A percentile compares a stretch with the other conserved stretches of the same genome.
Evolutionary conservation across 768 basidiomycete genomes (phyloP).

Genomic region (Amanita subjunquillea): DNA sequence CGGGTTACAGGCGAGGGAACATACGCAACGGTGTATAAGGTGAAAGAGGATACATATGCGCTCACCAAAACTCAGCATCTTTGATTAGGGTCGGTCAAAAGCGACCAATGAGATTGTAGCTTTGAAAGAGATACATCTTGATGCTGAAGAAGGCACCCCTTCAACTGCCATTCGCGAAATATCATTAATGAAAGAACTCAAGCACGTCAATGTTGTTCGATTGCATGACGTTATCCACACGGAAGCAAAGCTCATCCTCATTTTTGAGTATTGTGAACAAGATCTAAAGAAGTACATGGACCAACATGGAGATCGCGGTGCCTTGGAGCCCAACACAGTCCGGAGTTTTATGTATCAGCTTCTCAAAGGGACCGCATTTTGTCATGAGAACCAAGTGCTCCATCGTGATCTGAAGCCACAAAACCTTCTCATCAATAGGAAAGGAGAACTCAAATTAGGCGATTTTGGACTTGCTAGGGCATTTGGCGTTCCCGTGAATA

Average conservation of each 20-base stretch:
- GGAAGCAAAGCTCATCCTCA: slow-evolving; percentile 93
- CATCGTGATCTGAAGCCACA: slow-evolving; percentile 98
- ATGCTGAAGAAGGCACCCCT: slow-evolving; percentile 98
- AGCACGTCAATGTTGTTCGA: slow-evolving; percentile 97
- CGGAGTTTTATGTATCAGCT: slow-evolving; percentile 98
- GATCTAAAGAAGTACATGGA: slow-evolving; percentile 99
- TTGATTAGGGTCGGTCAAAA: slow-evolving; percentile 73
- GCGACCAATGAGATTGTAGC: slow-evolving; percentile 99
- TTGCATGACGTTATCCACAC: slow-evolving; percentile 99
- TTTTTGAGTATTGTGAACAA: slow-evolving; percentile 98
- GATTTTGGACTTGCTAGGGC: slow-evolving; percentile 97
- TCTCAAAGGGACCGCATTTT: slow-evolving; percentile 94
- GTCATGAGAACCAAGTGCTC: slow-evolving; percentile 96
- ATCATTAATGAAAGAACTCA: slow-evolving; percentile 98
- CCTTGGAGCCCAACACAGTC: slow-evolving; percentile 82
- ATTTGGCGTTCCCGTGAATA: slow-evolving; percentile 98
- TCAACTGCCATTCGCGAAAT: slow-evolving; percentile 99
- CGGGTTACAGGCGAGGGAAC: slow-evolving; percentile 78
- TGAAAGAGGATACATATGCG: slow-evolving; percentile 15
- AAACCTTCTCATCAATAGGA: slow-evolving; percentile 94
- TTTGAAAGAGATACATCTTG: slow-evolving; percentile 97
- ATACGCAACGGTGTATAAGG: slow-evolving; percentile 97
- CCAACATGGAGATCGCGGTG: slow-evolving; percentile 90
- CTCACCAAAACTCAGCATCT: not conserved
- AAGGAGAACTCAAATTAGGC: slow-evolving; percentile 93